phyloP scores from a whole-genome alignment of 2,329 filamentous ascomycete species.

The Cryphonectria radicalis region DNA sequence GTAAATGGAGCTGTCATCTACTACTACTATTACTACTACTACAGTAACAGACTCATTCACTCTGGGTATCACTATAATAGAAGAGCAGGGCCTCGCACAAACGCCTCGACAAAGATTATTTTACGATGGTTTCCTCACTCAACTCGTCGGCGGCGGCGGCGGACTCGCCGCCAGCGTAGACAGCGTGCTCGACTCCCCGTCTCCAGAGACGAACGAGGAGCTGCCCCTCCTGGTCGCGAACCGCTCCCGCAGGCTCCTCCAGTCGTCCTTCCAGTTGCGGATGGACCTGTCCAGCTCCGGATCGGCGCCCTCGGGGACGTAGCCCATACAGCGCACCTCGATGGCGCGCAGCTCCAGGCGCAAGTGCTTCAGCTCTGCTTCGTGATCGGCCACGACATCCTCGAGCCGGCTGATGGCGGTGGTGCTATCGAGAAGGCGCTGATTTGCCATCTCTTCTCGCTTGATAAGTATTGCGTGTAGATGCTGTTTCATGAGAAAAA shows the following conservation, averaged over 20 bases:
- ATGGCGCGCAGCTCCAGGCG: conserved; percentile 66
- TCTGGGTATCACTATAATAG: background rate
- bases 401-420: conserved; percentile 61
- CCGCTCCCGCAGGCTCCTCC: conserved; percentile 46
- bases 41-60: background rate
- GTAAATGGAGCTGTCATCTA: background rate
- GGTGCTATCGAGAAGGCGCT: conserved; percentile 64
- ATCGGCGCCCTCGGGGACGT: conserved; percentile 55
- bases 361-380: conserved; percentile 64
- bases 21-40: background rate
- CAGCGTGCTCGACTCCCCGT: conserved; percentile 13
- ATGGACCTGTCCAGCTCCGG: conserved; percentile 63
- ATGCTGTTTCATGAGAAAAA: conserved; percentile 45
- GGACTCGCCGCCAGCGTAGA: conserved; percentile 9
- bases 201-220: conserved; percentile 13
- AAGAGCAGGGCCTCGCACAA: background rate
- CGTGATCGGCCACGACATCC: conserved; percentile 58
- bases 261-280: conserved; percentile 65
- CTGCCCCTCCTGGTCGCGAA: conserved; percentile 22
- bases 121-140: background rate
- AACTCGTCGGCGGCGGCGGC: conserved; percentile 3
- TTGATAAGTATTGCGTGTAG: conserved; percentile 65
- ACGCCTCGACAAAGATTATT: background rate
- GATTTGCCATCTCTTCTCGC: conserved; percentile 60
- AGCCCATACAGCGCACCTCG: conserved; percentile 59